These are phyloP conservation scores for Ajuga chamaepitys DNA, from an alignment of 257 asterid genomes.

Conservation along the genomic window DNA sequence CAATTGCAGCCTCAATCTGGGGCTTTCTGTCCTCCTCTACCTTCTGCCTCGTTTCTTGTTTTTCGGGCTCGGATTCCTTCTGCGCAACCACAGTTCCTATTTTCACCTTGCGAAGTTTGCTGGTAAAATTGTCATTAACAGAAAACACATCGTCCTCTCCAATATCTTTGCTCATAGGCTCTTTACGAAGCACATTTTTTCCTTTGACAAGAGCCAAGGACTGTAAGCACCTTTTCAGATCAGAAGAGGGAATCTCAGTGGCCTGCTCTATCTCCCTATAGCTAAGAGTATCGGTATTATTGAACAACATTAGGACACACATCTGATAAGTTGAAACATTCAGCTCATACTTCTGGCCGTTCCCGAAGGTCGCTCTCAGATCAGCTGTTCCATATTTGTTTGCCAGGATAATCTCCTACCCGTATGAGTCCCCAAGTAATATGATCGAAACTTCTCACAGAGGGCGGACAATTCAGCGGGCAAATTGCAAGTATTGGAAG, in stretches of 20 bases:
- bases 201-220: conserved; percentile 64
- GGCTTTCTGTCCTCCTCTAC: conserved; percentile 63
- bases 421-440: conserved; percentile 57
- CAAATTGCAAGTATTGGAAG: conserved; percentile 43
- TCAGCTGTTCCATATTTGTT: conserved; percentile 55
- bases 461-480: conserved; percentile 37
- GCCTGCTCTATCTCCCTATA: conserved; percentile 55
- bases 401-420: conserved; percentile 61
- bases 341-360: conserved; percentile 46
- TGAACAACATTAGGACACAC: conserved; percentile 61
- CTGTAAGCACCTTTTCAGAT: conserved; percentile 50
- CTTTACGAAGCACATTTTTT: conserved; percentile 41
- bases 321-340: conserved; percentile 54
- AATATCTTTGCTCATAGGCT: conserved; percentile 58
- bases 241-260: conserved; percentile 45
- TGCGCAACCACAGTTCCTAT: conserved; percentile 54
- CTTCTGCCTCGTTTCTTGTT: conserved; percentile 50
- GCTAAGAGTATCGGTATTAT: conserved; percentile 27
- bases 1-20: conserved; percentile 55
- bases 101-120: conserved; percentile 41
- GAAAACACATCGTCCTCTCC: conserved; percentile 40
- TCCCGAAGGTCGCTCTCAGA: conserved; percentile 40
- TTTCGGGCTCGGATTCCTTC: conserved; percentile 57
- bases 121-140: conserved; percentile 41
- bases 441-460: conserved; percentile 49